These are phyloP conservation scores for Pestalotiopsis sp. DNA, from an alignment of 2,329 filamentous ascomycete species.

Conservation along the genomic window DNA sequence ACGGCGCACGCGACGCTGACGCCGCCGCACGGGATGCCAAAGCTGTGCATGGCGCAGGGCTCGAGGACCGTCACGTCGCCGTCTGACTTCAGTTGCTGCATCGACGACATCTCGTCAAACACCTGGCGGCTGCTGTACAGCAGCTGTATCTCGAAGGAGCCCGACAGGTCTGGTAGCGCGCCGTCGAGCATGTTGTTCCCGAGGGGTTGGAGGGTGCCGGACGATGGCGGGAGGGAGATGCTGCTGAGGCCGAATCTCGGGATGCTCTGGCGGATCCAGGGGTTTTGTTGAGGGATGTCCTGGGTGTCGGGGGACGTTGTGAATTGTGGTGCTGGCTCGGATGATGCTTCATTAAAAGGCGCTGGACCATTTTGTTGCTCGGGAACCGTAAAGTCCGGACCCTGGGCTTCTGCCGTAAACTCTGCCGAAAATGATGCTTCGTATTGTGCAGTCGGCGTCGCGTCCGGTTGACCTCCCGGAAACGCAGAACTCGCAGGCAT, in stretches of 20 bases:
- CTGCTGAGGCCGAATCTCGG: not conserved
- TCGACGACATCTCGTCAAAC: not conserved
- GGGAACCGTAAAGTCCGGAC: not conserved
- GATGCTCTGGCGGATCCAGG: not conserved
- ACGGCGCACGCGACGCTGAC: slow-evolving; percentile 1
- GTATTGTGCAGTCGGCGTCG: not conserved
- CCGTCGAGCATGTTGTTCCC: not conserved
- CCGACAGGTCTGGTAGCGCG: not conserved
- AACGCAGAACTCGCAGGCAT: not conserved
- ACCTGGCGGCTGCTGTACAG: slow-evolving; percentile 5
- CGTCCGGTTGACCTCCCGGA: not conserved
- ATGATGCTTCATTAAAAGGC: not conserved
- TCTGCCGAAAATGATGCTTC: not conserved
- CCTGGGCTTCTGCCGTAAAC: not conserved
- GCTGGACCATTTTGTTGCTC: not conserved
- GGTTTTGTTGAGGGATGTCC: not conserved
- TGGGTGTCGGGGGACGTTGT: not conserved
- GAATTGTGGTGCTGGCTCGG: not conserved
- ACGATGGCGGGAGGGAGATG: not conserved
- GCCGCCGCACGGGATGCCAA: slow-evolving; percentile 3
- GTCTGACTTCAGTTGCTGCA: not conserved
- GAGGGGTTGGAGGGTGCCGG: not conserved
- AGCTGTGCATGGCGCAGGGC: not conserved
- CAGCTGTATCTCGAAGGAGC: not conserved
- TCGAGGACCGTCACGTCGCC: not conserved